Percentiles rank a stretch among this genome's conserved stretches.
Conservation (phyloP, 2,329 filamentous ascomycete genomes). For the Aspergillus nomiae region DNA sequence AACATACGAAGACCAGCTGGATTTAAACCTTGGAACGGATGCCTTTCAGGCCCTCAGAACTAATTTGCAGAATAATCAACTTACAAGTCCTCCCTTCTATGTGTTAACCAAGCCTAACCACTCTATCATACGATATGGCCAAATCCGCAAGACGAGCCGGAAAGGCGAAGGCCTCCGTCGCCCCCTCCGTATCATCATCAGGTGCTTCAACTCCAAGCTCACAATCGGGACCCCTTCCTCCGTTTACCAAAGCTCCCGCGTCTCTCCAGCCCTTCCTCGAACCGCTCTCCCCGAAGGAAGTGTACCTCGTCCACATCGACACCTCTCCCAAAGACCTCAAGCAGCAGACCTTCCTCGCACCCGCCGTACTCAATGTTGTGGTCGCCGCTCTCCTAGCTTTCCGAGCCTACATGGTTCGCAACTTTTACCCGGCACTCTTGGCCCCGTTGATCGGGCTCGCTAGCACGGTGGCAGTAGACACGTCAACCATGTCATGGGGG, state of each 20-base stretch:
- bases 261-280: slow-evolving; percentile 67
- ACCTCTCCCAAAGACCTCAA: slow-evolving; percentile 70
- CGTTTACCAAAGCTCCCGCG: slow-evolving; percentile 68
- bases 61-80: too few relatives aligned
- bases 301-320: slow-evolving; percentile 88
- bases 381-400: slow-evolving; percentile 67
- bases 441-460: slow-evolving; percentile 65
- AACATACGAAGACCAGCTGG: not conserved
- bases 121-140: slow-evolving; percentile 29
- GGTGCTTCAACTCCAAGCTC: slow-evolving; percentile 36
- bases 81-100: not conserved
- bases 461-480: slow-evolving; percentile 68
- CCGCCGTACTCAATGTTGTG: slow-evolving; percentile 71
- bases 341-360: slow-evolving; percentile 78
- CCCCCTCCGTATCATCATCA: slow-evolving; percentile 28
- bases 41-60: not conserved
- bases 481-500: slow-evolving; percentile 57
- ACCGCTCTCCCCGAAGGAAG: slow-evolving; percentile 65
- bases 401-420: slow-evolving; percentile 68
- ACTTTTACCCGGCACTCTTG: slow-evolving; percentile 71
- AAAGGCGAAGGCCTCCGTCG: slow-evolving; percentile 31
- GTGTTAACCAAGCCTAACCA: not conserved
- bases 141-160: slow-evolving; percentile 35
- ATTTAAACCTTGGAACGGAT: not conserved
- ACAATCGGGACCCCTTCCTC: slow-evolving; percentile 53